phyloP scores from a whole-genome alignment of 768 basidiomycete genomes.

The Rossbeevera mucosa region DNA sequence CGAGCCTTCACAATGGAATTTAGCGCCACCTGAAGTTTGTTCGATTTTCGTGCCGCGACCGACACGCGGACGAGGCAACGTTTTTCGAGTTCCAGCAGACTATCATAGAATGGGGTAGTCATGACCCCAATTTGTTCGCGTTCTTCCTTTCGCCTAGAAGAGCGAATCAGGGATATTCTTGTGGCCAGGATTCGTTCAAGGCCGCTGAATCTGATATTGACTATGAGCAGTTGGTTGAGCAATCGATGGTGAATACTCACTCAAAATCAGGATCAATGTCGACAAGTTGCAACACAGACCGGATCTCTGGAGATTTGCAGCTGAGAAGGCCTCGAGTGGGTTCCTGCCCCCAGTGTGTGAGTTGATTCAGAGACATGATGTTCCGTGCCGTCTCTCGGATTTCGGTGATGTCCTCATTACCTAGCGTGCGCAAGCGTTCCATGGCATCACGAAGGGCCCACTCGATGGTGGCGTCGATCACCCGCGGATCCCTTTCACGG shows the following conservation, averaged over 20 bases:
- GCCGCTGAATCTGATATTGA: conserved; percentile 56
- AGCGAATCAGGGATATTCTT: conserved; percentile 74
- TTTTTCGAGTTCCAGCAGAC: conserved; percentile 59
- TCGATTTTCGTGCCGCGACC: conserved; percentile 60
- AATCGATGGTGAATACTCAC: conserved; percentile 40
- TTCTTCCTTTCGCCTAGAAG: conserved; percentile 63
- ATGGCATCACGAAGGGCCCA: conserved; percentile 56
- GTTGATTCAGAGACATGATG: conserved; percentile 78
- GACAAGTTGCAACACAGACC: conserved; percentile 41
- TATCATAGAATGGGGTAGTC: conserved; percentile 45
- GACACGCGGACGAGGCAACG: conserved; percentile 68
- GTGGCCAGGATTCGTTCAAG: conserved; percentile 79
- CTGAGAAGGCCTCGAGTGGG: conserved; percentile 26
- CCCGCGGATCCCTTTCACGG: conserved; percentile 58
- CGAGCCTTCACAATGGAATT: conserved; percentile 82
- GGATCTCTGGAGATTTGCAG: conserved; percentile 31
- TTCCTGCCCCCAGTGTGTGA: conserved; percentile 55
- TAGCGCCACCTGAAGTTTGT: conserved; percentile 74
- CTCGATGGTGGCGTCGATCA: conserved; percentile 48
- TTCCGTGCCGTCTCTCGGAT: conserved; percentile 65
- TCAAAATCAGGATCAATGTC: conserved; percentile 56
- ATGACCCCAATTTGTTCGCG: conserved; percentile 74
- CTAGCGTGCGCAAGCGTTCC: conserved; percentile 56
- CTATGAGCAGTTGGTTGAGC: conserved; percentile 6
- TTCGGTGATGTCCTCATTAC: conserved; percentile 75